Conservation (phyloP, 352 stramenopile species). For the Phytopythium sindhum region DNA sequence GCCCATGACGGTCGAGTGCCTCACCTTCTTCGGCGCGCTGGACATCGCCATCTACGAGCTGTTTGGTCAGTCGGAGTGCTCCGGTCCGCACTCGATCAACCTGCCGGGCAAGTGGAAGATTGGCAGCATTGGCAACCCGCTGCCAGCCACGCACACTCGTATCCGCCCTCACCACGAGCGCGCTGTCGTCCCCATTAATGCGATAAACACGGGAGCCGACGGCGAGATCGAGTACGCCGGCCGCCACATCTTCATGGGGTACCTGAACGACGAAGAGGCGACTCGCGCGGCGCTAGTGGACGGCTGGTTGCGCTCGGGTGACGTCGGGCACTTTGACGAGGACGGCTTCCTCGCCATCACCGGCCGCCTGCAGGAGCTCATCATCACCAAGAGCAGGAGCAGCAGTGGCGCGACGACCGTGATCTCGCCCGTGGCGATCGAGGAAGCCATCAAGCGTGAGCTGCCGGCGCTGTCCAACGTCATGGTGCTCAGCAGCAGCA, state of each 20-base stretch:
- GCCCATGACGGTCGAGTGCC: conserved; percentile 42
- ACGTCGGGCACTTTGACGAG: conserved; percentile 80
- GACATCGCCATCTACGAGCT: conserved; percentile 93
- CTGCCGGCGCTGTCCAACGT: conserved; percentile 79
- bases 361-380: conserved; percentile 93
- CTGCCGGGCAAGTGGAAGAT: conserved; percentile 83
- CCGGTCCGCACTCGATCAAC: conserved; percentile 77
- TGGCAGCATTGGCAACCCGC: conserved; percentile 64
- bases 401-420: conserved; percentile 35
- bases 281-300: conserved; percentile 62
- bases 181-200: neutral
- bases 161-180: conserved; percentile 27
- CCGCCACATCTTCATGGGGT: conserved; percentile 74
- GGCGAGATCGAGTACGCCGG: conserved; percentile 67
- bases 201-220: conserved; percentile 13
- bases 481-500: conserved; percentile 50
- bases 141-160: conserved; percentile 45
- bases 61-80: conserved; percentile 91
- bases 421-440: conserved; percentile 84
- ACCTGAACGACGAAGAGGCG: conserved; percentile 54
- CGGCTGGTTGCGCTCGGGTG: conserved; percentile 90
- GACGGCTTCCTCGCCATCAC: conserved; percentile 91
- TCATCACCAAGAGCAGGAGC: conserved; percentile 91
- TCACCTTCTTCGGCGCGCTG: conserved; percentile 90
- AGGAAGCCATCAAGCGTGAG: conserved; percentile 84